Percentiles rank a stretch among this genome's conserved stretches.
Conservation (phyloP, 1,284 basidiomycete genomes). For the Moesziomyces antarcticus region DNA sequence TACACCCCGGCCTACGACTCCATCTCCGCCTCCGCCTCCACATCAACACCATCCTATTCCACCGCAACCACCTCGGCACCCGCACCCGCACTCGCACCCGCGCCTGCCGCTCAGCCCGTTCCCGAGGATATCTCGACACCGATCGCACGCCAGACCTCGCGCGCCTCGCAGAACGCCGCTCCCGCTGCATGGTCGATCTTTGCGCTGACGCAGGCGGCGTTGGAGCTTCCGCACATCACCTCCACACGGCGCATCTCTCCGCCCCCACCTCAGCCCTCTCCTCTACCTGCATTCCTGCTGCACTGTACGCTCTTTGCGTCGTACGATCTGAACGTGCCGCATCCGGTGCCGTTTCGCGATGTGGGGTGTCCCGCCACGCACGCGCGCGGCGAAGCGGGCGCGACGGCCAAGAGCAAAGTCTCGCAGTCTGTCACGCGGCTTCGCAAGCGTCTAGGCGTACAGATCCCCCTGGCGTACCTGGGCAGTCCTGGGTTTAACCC, state of each 20-base stretch:
- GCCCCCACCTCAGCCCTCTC: slow-evolving; percentile 11
- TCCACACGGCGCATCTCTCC: slow-evolving; percentile 8
- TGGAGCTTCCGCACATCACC: slow-evolving; percentile 24
- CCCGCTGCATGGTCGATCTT: not conserved
- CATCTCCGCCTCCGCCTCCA: not conserved
- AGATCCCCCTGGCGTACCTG: slow-evolving; percentile 35
- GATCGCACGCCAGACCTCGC: no score
- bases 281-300: slow-evolving; percentile 28
- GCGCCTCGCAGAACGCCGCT: no score
- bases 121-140: no score
- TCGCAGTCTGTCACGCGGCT: slow-evolving; percentile 21
- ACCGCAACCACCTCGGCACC: no score
- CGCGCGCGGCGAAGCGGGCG: slow-evolving; percentile 17
- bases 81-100: not conserved
- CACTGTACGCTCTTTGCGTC: slow-evolving; percentile 45
- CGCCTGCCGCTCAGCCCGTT: not conserved
- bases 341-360: slow-evolving; percentile 19
- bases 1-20: not conserved
- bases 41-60: not conserved
- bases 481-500: slow-evolving; percentile 18
- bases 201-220: slow-evolving; percentile 12
- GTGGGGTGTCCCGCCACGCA: slow-evolving; percentile 34
- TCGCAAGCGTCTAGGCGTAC: slow-evolving; percentile 34
- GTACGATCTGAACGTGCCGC: slow-evolving; percentile 24
- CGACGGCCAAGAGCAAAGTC: slow-evolving; percentile 19